These are phyloP conservation scores for Pichia sporocuriosa DNA, from an alignment of 805 yeast genomes.

Conservation along the genomic window DNA sequence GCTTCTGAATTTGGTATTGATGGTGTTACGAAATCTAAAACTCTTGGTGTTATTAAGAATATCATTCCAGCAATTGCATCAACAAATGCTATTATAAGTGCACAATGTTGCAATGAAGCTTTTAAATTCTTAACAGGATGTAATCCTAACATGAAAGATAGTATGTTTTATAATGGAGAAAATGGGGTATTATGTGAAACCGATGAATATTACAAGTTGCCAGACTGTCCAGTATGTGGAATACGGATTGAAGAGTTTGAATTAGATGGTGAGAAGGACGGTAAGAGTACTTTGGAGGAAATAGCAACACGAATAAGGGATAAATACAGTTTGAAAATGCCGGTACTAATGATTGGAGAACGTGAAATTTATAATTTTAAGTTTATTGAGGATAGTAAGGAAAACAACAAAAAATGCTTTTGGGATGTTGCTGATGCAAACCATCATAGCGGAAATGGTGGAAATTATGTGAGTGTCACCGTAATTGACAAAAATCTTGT, in stretches of 20 bases:
- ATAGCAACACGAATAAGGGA: slow-evolving; percentile 16
- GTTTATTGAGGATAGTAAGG: not conserved
- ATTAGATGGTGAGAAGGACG: not conserved
- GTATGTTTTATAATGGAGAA: slow-evolving; percentile 83
- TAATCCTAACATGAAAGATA: slow-evolving; percentile 62
- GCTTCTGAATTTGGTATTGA: slow-evolving; percentile 61
- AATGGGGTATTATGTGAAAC: slow-evolving; percentile 71
- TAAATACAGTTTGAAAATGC: slow-evolving; percentile 14
- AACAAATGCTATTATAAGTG: slow-evolving; percentile 88
- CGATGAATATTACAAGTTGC: slow-evolving; percentile 53
- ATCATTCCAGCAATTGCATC: slow-evolving; percentile 93
- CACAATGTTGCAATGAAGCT: slow-evolving; percentile 80
- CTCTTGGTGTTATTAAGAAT: slow-evolving; percentile 83
- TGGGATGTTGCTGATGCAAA: too few species aligned
- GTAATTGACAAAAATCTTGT: slow-evolving; percentile 15
- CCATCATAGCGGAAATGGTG: too few species aligned
- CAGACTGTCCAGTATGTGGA: slow-evolving; percentile 77
- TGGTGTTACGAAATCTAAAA: slow-evolving; percentile 67
- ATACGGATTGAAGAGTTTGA: slow-evolving; percentile 15
- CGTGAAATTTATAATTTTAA: slow-evolving; percentile 25
- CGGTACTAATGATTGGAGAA: slow-evolving; percentile 16
- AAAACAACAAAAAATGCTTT: too few species aligned
- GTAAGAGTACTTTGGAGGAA: slow-evolving; percentile 10
- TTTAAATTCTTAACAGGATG: slow-evolving; percentile 69
- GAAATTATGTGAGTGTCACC: not conserved